Conservation (phyloP, 1,284 basidiomycete genomes). For the Irpex sp. region DNA sequence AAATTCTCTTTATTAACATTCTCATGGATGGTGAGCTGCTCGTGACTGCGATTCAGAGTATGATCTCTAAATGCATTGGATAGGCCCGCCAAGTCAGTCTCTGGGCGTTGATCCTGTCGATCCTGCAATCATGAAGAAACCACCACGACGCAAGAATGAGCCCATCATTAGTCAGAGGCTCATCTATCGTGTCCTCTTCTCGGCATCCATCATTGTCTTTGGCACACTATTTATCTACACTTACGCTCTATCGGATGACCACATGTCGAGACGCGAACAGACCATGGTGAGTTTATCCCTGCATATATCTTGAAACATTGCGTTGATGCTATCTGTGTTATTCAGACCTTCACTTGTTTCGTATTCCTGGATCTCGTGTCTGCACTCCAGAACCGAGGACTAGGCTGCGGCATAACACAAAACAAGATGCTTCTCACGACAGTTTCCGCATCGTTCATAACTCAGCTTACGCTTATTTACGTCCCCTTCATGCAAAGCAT, state of each 20-base stretch:
- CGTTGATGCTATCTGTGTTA: not conserved
- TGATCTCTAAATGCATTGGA: conserved; percentile 6
- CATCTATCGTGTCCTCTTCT: conserved; percentile 82
- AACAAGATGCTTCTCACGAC: conserved; percentile 92
- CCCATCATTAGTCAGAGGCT: conserved; percentile 79
- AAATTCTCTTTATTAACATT: conserved; percentile 98
- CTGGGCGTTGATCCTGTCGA: conserved; percentile 97
- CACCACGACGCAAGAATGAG: conserved; percentile 86
- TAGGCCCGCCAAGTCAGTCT: conserved; percentile 92
- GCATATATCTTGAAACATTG: not conserved
- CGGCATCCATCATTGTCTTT: conserved; percentile 85
- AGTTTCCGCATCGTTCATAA: conserved; percentile 79
- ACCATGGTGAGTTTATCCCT: conserved; percentile 72
- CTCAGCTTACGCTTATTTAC: conserved; percentile 86
- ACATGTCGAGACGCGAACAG: conserved; percentile 82
- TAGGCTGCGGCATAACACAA: conserved; percentile 73
- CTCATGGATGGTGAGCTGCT: conserved; percentile 85
- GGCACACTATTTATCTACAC: conserved; percentile 90
- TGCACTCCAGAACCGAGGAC: conserved; percentile 90
- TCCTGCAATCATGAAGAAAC: conserved; percentile 83
- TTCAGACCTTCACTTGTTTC: conserved; percentile 92
- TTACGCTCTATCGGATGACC: conserved; percentile 78
- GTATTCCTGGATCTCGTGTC: conserved; percentile 96
- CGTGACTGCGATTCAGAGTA: not conserved
- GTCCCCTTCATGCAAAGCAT: conserved; percentile 87